phyloP scores from a whole-genome alignment of 176 grass and related monocot genomes.

The Puya raimondii region DNA sequence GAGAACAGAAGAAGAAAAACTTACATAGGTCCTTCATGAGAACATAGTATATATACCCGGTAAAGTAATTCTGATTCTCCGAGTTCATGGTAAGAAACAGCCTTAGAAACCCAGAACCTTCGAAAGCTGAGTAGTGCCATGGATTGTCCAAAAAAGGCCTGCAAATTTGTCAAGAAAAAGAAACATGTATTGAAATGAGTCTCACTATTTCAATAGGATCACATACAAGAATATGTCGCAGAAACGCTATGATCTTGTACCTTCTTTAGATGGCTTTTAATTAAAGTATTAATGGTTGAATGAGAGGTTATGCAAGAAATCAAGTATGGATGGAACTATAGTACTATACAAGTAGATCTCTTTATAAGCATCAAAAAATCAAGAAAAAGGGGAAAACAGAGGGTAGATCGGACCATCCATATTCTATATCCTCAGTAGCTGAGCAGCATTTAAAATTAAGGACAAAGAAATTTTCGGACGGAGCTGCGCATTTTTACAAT shows the following conservation, averaged over 20 bases:
- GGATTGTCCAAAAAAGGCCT: constrained; percentile 83
- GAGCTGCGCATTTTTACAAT: too few species aligned
- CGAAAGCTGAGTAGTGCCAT: constrained; percentile 95
- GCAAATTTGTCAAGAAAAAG: constrained; percentile 16
- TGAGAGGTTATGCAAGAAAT: background rate
- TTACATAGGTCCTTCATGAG: constrained; percentile 14
- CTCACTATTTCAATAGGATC: constrained; percentile 10
- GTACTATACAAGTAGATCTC: too few species aligned
- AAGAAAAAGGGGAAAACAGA: too few species aligned
- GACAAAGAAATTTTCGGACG: too few species aligned
- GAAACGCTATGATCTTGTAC: background rate
- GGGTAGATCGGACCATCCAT: too few species aligned
- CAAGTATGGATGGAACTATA: too few species aligned
- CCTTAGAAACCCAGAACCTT: constrained; percentile 90
- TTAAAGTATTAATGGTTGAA: background rate
- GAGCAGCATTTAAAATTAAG: too few species aligned
- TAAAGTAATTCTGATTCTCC: constrained; percentile 69
- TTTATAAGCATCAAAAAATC: too few species aligned
- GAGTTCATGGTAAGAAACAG: constrained; percentile 80
- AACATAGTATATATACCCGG: constrained; percentile 40
- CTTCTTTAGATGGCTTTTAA: background rate
- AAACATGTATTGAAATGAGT: constrained; percentile 17
- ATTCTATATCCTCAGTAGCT: too few species aligned
- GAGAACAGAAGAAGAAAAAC: constrained; percentile 3
- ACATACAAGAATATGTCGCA: too few species aligned